Percentiles rank a stretch among this genome's conserved stretches.
phyloP scores from a whole-genome alignment of 495 filamentous ascomycete species.

The Talaromyces trachyspermus region DNA sequence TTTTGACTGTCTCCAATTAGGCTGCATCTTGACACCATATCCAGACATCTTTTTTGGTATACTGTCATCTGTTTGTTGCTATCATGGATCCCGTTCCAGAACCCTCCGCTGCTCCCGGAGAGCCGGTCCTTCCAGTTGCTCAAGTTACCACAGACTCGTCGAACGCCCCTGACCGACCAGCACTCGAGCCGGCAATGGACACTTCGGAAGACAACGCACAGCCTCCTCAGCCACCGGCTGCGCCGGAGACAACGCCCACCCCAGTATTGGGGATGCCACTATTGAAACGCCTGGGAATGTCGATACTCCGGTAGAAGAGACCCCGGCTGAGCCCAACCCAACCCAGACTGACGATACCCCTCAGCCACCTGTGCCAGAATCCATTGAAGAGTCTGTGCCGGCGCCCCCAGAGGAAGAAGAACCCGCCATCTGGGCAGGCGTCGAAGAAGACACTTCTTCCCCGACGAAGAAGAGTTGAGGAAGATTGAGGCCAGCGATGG shows the following conservation, averaged over 20 bases:
- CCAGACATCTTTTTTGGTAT: neutral
- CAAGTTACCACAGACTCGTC: neutral
- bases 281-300: neutral
- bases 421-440: slow-evolving; percentile 40
- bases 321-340: neutral
- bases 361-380: neutral
- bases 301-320: neutral
- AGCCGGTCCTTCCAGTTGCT: neutral
- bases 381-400: slow-evolving; percentile 12
- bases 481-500: slow-evolving; percentile 45
- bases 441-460: slow-evolving; percentile 48
- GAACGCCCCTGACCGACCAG: neutral
- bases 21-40: too few species aligned
- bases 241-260: neutral
- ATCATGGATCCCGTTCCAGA: slow-evolving; percentile 20
- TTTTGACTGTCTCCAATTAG: too few species aligned
- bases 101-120: neutral
- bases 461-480: slow-evolving; percentile 56
- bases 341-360: neutral
- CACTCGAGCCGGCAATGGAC: slow-evolving; percentile 2
- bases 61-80: neutral
- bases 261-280: too few species aligned
- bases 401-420: slow-evolving; percentile 29
- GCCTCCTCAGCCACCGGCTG: slow-evolving; percentile 6
- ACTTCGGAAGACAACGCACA: slow-evolving; percentile 5